Evolutionary conservation across 1,284 basidiomycete species (phyloP).

Genomic region (Rhizopogon parksii): DNA sequence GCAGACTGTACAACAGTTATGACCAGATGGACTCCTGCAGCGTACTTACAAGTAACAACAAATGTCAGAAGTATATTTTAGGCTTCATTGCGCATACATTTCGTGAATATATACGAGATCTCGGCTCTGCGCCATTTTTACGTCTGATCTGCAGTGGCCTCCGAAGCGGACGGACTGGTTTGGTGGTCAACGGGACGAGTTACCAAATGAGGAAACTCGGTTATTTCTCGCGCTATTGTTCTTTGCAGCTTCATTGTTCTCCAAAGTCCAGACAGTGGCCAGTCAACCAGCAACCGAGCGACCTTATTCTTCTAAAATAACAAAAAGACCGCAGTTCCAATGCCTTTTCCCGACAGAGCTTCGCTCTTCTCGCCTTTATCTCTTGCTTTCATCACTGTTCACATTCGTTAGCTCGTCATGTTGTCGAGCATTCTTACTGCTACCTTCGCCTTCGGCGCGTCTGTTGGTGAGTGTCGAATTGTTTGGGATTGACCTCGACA

Average conservation of each 20-base stretch:
- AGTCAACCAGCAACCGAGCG: conserved; percentile 16
- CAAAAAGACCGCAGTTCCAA: conserved; percentile 22
- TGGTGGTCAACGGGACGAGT: not conserved
- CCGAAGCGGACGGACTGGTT: not conserved
- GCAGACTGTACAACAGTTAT: not conserved
- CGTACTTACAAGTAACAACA: too few species aligned
- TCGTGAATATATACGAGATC: too few species aligned
- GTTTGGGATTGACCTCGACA: not conserved
- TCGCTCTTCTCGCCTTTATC: conserved; percentile 20
- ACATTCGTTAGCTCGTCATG: conserved; percentile 35
- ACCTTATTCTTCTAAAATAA: conserved; percentile 22
- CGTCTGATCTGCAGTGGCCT: not conserved
- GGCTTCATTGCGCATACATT: too few species aligned
- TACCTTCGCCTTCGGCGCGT: conserved; percentile 38
- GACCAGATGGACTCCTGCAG: not conserved
- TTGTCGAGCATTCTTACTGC: conserved; percentile 39
- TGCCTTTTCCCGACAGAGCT: conserved; percentile 12
- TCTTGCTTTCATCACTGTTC: conserved; percentile 24
- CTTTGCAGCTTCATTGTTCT: conserved; percentile 19
- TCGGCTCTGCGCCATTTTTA: too few species aligned
- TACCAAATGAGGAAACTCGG: conserved; percentile 11
- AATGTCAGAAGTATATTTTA: too few species aligned
- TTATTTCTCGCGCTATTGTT: conserved; percentile 21
- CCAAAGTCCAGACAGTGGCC: conserved; percentile 3
- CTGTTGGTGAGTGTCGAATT: conserved; percentile 36